Base-by-base conservation (phyloP, 2,329 filamentous ascomycete species). In the Elsinoe ampelina region DNA sequence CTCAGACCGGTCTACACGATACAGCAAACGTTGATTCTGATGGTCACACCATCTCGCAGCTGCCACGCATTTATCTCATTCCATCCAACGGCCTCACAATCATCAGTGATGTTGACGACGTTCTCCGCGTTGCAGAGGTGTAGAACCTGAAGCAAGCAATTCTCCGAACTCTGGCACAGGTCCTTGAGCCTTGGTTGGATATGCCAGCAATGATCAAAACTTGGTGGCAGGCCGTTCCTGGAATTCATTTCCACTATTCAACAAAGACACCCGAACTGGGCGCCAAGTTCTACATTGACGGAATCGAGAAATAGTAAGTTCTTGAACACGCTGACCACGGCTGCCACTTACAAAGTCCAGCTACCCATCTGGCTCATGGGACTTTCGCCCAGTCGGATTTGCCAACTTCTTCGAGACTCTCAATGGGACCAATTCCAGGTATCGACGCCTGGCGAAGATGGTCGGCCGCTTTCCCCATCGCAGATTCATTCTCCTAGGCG, bases 101-200 rank as follows among this genome's bases (percentile, higher is more conserved):
- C 50, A 51, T 65, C 38, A 60, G 58, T 36, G 64, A 67, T 45
- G 54, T 66, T 7, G 65, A 67, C 48, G 65, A 67, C 41, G 56
- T 63, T 15, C 57, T 67, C 12, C 59, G 64, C 32, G 58, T 60
- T 1, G 59, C 61, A 3, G 57, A 63, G 41, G 56, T 64, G 34
- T 67, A 63, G 65, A 64, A 65, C 22, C 48, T 39, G 32, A 64
- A 61, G 36, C 60, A 62, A 48, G 43, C 61, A 22, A 34, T 62
- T 5, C 26, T 62, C 17, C 57, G 61, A 51, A 54, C 59, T 12
- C 60, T 64, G 8, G 57, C 58, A 5, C 45, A 61, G 15, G 54
- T 52, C 8, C 64, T 60, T 43, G 26, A 39, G 30, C 62, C 65
- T 12, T 63, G 61, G 59, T 32, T 47, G 11, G 45, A 59, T 26